A percentile compares a stretch with the other conserved stretches of the same genome.
Conservation (phyloP, 1,284 basidiomycete genomes). For the Hemileia vastatrix region DNA sequence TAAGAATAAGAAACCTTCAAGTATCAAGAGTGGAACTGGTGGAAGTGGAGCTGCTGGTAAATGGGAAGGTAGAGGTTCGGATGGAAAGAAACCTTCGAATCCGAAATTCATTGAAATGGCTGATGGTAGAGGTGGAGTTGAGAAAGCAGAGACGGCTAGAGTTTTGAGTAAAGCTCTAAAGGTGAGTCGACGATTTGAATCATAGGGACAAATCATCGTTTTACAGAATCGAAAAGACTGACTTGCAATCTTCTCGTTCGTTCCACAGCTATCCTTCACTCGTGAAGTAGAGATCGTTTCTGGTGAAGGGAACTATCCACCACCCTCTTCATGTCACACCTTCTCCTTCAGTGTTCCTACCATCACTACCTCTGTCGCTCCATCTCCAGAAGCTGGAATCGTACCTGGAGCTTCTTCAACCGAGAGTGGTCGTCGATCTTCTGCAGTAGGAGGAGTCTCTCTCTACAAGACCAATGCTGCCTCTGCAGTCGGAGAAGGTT, state of each 20-base stretch:
- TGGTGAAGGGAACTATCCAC: constrained; percentile 79
- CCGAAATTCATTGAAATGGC: too few species aligned
- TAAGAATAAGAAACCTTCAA: constrained; percentile 31
- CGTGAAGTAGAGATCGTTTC: constrained; percentile 89
- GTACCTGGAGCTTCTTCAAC: constrained; percentile 26
- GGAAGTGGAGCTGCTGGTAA: constrained; percentile 23
- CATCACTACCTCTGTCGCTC: constrained; percentile 27
- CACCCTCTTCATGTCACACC: constrained; percentile 82
- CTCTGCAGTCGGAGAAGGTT: constrained; percentile 47
- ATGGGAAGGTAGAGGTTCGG: constrained; percentile 47
- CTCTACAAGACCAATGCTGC: constrained; percentile 33
- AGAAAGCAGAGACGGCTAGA: constrained; percentile 59
- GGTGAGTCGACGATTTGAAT: constrained; percentile 48
- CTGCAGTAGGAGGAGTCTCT: constrained; percentile 15
- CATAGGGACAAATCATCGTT: constrained; percentile 38
- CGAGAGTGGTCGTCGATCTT: background rate
- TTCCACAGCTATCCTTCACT: constrained; percentile 63
- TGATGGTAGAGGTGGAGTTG: too few species aligned
- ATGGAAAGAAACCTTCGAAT: constrained; percentile 50
- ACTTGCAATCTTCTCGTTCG: background rate
- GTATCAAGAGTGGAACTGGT: constrained; percentile 47
- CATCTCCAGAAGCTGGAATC: too few species aligned
- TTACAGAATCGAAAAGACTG: background rate
- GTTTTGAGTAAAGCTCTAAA: constrained; percentile 83
- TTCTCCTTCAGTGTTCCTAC: constrained; percentile 61